A percentile compares a stretch with the other conserved stretches of the same genome.
These are phyloP conservation scores for Cucumis cinereus DNA, from an alignment of 306 rosid species.

Conservation along the genomic window DNA sequence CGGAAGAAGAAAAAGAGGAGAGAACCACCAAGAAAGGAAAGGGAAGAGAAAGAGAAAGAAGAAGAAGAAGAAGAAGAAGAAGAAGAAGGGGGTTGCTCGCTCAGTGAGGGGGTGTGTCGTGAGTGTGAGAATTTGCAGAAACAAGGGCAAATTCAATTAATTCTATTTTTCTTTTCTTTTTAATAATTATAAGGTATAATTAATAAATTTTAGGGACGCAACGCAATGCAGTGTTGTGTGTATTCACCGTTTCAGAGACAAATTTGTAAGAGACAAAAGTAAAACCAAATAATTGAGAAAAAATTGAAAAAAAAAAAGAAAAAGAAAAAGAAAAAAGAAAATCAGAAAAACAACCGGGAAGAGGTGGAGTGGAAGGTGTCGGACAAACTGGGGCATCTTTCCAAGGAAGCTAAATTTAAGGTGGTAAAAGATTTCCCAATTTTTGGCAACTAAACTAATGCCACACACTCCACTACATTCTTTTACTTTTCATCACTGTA, in stretches of 20 bases:
- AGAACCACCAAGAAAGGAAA: slow-evolving; percentile 47
- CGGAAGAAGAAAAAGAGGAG: slow-evolving; percentile 44
- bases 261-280: slow-evolving; percentile 11
- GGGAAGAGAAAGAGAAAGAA: slow-evolving; percentile 6
- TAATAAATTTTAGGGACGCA: background rate
- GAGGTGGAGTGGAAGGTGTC: slow-evolving; percentile 11
- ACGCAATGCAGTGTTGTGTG: background rate
- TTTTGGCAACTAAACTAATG: background rate
- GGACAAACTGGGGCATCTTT: slow-evolving; percentile 3
- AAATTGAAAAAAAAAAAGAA: background rate
- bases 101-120: background rate
- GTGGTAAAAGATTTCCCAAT: slow-evolving; percentile 25
- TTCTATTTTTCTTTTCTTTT: background rate
- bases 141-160: no score
- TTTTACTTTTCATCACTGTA: background rate
- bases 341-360: background rate
- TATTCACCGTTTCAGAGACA: slow-evolving; percentile 4
- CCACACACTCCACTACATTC: background rate
- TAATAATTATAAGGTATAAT: no score
- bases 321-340: background rate
- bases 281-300: background rate
- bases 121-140: slow-evolving; percentile 3
- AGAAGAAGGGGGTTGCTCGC: background rate
- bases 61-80: background rate
- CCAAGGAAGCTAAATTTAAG: slow-evolving; percentile 22